phyloP scores from a whole-genome alignment of 805 yeast species.

The Saccharomyces mikatae region DNA sequence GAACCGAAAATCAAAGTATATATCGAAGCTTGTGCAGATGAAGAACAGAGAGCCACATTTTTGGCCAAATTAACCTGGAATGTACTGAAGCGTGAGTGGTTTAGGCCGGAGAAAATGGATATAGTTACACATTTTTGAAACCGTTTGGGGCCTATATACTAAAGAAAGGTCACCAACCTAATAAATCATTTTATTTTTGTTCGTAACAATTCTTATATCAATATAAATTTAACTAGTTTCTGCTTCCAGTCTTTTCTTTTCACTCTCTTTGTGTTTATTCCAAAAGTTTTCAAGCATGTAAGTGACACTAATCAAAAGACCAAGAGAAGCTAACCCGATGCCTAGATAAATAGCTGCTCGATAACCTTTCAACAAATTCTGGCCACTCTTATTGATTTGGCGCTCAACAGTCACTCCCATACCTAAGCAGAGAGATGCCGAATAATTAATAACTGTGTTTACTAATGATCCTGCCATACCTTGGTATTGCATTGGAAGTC shows the following conservation, averaged over 20 bases:
- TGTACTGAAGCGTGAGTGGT: constrained; percentile 52
- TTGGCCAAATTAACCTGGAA: constrained; percentile 66
- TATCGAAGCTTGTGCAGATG: constrained; percentile 60
- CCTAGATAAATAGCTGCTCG: constrained; percentile 54
- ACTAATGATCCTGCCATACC: constrained; percentile 75
- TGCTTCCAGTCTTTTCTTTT: not conserved
- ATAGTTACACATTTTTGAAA: constrained; percentile 18
- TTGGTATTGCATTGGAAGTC: constrained; percentile 54
- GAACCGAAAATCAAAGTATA: constrained; percentile 92
- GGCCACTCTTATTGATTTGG: constrained; percentile 19
- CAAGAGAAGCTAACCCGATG: constrained; percentile 49
- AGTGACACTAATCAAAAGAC: constrained; percentile 24
- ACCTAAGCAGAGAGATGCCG: constrained; percentile 61
- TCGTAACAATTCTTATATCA: not conserved
- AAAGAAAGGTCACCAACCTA: not conserved
- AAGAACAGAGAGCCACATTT: constrained; percentile 39
- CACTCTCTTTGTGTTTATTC: constrained; percentile 2
- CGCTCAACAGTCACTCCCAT: constrained; percentile 55
- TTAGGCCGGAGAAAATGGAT: constrained; percentile 49
- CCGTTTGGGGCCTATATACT: not conserved
- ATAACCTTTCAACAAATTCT: constrained; percentile 35
- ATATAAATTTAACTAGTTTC: not conserved
- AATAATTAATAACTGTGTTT: constrained; percentile 62
- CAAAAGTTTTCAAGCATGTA: constrained; percentile 11
- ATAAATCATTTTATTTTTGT: not conserved